phyloP scores from a whole-genome alignment of 2,329 filamentous ascomycete species.

The Phyllosticta citribraziliensis region DNA sequence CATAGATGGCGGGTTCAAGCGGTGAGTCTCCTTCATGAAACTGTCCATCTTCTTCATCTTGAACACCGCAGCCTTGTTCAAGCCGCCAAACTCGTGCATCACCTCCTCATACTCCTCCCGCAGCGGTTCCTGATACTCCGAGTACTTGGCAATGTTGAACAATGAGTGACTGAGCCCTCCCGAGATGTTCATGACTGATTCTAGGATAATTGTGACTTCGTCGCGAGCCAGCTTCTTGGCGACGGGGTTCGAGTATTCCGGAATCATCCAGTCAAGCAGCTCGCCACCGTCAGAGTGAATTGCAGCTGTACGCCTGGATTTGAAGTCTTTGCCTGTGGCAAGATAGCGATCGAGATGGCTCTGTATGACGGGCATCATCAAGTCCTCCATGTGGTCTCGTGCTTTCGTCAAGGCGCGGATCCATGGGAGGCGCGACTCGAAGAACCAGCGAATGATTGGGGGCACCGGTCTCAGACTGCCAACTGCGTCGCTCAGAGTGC shows the following conservation, averaged over 20 bases:
- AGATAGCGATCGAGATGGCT: neutral
- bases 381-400: neutral
- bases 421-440: neutral
- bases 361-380: neutral
- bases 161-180: neutral
- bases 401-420: neutral
- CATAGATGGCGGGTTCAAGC: neutral
- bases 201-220: neutral
- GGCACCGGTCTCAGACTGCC: neutral
- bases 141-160: neutral
- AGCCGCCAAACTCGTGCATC: neutral
- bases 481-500: neutral
- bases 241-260: neutral
- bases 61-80: neutral
- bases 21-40: neutral
- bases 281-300: neutral
- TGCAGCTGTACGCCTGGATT: neutral
- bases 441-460: neutral
- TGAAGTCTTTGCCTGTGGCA: neutral
- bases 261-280: neutral
- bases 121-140: neutral
- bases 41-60: neutral
- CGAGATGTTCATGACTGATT: neutral
- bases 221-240: neutral
- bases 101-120: neutral